phyloP scores from a whole-genome alignment of 208 protist species.

The Angomonas deanei region DNA sequence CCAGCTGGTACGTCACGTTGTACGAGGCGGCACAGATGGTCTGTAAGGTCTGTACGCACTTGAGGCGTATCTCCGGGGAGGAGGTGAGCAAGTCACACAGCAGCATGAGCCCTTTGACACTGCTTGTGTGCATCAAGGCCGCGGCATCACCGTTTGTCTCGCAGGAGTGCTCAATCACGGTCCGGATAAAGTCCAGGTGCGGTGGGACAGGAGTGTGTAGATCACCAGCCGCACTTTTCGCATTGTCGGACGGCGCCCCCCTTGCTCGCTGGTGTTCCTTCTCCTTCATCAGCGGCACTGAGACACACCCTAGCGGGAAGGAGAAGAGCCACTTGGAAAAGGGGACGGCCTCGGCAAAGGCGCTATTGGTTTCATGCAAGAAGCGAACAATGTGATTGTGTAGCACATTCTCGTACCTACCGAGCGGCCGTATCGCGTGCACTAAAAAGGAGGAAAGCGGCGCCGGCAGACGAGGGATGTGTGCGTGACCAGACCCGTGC shows the following conservation, averaged over 20 bases:
- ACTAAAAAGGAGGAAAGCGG: constrained; percentile 66
- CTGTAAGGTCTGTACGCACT: constrained; percentile 33
- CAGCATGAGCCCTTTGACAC: constrained; percentile 49
- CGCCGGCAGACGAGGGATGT: constrained; percentile 60
- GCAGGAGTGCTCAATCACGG: constrained; percentile 48
- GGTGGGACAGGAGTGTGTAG: constrained; percentile 44
- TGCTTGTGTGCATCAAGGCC: constrained; percentile 51
- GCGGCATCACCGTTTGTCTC: constrained; percentile 62
- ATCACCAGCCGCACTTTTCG: constrained; percentile 32
- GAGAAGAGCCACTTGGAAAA: constrained; percentile 46
- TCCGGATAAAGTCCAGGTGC: constrained; percentile 64
- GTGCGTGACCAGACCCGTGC: neutral
- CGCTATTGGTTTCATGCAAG: constrained; percentile 39
- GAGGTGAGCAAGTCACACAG: constrained; percentile 57
- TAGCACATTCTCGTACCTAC: constrained; percentile 40
- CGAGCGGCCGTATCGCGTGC: constrained; percentile 40
- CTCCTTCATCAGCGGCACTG: constrained; percentile 74
- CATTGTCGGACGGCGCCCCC: constrained; percentile 1
- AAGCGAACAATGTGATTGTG: constrained; percentile 78
- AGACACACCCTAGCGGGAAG: constrained; percentile 66
- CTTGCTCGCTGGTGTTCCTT: constrained; percentile 39
- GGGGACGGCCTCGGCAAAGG: constrained; percentile 49
- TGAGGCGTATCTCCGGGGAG: constrained; percentile 39
- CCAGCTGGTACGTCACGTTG: constrained; percentile 37
- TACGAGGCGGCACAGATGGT: constrained; percentile 43